Evolutionary conservation across 2,329 filamentous ascomycete genomes (phyloP).

Genomic region (Fusarium abutilonis): DNA sequence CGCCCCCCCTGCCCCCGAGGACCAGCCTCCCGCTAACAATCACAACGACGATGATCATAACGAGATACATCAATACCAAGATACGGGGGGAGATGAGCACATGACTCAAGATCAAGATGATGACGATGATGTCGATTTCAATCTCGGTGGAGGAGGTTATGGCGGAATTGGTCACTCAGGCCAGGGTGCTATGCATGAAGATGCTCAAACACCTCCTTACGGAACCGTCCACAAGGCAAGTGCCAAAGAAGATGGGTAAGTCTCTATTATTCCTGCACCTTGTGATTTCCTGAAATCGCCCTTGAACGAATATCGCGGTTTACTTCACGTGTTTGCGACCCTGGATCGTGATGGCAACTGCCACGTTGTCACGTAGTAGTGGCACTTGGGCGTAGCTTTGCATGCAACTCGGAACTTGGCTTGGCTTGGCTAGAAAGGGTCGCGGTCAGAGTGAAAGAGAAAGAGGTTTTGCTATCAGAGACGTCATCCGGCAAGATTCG

Average conservation of each 20-base stretch:
- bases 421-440: conserved; percentile 46
- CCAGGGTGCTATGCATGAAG: conserved; percentile 45
- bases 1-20: conserved; percentile 42
- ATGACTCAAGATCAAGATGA: conserved; percentile 60
- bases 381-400: conserved; percentile 35
- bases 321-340: conserved; percentile 21
- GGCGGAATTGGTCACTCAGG: conserved; percentile 46
- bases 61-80: conserved; percentile 35
- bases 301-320: conserved; percentile 22
- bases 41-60: conserved; percentile 42
- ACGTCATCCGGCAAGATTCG: conserved; percentile 40
- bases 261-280: conserved; percentile 38
- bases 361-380: conserved; percentile 33
- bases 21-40: conserved; percentile 41
- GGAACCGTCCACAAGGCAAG: conserved; percentile 65
- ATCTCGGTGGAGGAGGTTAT: conserved; percentile 58
- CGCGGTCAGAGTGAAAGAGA: conserved; percentile 42
- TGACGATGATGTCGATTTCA: conserved; percentile 68
- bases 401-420: conserved; percentile 41
- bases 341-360: conserved; percentile 36
- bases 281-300: conserved; percentile 39
- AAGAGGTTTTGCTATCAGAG: conserved; percentile 40
- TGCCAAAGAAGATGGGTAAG: conserved; percentile 65
- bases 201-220: conserved; percentile 47
- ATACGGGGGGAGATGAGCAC: conserved; percentile 51